These are phyloP conservation scores for Omphalotus guepiniiformis DNA, from an alignment of 768 basidiomycete species.

Conservation along the genomic window DNA sequence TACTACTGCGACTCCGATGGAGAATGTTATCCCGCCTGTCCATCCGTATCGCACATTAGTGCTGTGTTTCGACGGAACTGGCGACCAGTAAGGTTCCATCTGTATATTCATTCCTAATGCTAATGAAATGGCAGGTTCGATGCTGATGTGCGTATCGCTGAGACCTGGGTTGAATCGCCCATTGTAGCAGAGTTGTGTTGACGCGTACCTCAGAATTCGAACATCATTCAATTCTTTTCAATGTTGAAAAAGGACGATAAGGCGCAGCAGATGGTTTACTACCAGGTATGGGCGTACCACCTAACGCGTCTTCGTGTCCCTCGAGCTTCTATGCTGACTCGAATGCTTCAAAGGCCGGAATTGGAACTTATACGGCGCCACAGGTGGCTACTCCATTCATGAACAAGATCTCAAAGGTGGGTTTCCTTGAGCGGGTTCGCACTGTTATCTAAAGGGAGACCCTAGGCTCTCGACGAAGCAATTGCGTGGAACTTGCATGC, in stretches of 20 bases:
- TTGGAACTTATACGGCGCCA: constrained; percentile 56
- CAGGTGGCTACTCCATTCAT: constrained; percentile 45
- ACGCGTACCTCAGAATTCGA: too few species aligned
- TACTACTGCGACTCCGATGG: too few species aligned
- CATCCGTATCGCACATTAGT: constrained; percentile 33
- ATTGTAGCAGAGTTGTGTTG: not conserved
- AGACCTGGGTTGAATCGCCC: not conserved
- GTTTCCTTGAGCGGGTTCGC: not conserved
- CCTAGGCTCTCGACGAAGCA: constrained; percentile 24
- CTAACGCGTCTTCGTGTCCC: not conserved
- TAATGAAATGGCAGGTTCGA: not conserved
- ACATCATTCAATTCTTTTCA: constrained; percentile 33
- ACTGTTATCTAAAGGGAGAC: not conserved
- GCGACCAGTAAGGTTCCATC: constrained; percentile 33
- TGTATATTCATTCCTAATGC: constrained; percentile 4
- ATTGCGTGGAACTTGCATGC: constrained; percentile 44
- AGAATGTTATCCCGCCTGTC: not conserved
- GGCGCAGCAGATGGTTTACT: constrained; percentile 36
- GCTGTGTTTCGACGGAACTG: constrained; percentile 56
- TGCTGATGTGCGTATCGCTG: not conserved
- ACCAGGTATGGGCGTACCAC: constrained; percentile 27
- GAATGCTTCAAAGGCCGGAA: constrained; percentile 42
- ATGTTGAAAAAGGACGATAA: constrained; percentile 33
- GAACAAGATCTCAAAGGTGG: constrained; percentile 30
- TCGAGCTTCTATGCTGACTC: not conserved